Conservation (phyloP, 176 grass and related monocot genomes). For the Carex parvula region DNA sequence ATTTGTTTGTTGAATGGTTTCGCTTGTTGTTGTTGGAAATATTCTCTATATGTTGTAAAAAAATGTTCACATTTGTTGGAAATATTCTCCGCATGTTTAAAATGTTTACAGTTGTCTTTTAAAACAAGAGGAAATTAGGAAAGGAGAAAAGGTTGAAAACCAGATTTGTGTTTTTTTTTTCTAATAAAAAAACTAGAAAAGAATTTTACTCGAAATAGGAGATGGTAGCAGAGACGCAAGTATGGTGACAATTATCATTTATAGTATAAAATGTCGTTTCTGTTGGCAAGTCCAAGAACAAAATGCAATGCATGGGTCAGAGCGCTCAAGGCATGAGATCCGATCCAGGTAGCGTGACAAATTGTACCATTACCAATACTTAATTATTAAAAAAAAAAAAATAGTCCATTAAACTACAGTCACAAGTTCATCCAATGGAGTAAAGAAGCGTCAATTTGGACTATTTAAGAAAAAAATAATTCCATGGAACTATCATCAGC, state of each 20-base stretch:
- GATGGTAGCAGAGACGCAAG: not conserved
- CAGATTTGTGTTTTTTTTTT: no score
- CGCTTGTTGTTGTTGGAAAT: not conserved
- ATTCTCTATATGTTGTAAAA: not conserved
- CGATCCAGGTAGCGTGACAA: not conserved
- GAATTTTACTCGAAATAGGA: not conserved
- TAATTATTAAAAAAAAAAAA: not conserved
- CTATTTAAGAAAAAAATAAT: not conserved
- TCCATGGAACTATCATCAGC: not conserved
- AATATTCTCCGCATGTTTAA: no score
- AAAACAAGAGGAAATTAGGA: no score
- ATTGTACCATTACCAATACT: not conserved
- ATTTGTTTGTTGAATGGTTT: not conserved
- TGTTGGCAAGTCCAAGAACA: conserved; percentile 16
- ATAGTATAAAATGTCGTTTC: not conserved
- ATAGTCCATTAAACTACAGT: not conserved
- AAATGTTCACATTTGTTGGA: not conserved
- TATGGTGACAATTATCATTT: not conserved
- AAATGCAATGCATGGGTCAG: not conserved
- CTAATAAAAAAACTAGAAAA: not conserved
- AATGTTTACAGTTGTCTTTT: not conserved
- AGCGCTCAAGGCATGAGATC: not conserved
- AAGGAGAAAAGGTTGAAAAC: no score
- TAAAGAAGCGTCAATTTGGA: not conserved
- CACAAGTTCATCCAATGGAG: not conserved